Evolutionary conservation across 768 basidiomycete species (phyloP).

Genomic region (Rhizopogon salebrosus): DNA sequence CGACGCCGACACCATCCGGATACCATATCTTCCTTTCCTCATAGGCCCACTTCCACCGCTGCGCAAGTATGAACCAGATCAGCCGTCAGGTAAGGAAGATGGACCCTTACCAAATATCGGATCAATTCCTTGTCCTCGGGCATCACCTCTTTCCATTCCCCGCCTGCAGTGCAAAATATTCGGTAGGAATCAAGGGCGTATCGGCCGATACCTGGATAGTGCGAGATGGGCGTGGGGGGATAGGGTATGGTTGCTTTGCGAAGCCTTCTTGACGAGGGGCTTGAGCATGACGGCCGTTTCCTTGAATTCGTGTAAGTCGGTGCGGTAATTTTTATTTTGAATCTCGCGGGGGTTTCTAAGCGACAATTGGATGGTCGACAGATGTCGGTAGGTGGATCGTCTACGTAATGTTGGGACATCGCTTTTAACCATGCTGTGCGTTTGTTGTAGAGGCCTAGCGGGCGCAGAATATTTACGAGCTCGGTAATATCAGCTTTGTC

Average conservation of each 20-base stretch:
- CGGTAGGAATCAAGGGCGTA: conserved; percentile 77
- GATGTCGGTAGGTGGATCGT: conserved; percentile 34
- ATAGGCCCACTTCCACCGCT: conserved; percentile 76
- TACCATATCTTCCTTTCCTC: conserved; percentile 48
- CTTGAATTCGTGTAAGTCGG: neutral
- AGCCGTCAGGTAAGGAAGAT: neutral
- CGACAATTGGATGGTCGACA: conserved; percentile 24
- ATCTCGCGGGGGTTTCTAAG: neutral
- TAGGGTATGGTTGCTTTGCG: conserved; percentile 21
- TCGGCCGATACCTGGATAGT: conserved; percentile 59
- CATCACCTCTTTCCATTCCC: conserved; percentile 57
- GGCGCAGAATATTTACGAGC: conserved; percentile 40
- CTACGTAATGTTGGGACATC: conserved; percentile 48
- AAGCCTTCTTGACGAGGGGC: neutral
- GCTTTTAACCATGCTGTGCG: conserved; percentile 51
- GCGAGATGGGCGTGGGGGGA: conserved; percentile 45
- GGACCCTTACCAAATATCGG: conserved; percentile 51
- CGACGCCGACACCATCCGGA: conserved; percentile 34
- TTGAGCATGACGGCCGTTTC: neutral
- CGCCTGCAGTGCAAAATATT: conserved; percentile 48
- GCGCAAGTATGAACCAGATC: neutral
- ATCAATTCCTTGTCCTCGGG: conserved; percentile 68
- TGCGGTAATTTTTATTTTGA: neutral
- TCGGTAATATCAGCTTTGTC: conserved; percentile 37
- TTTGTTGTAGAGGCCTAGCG: conserved; percentile 55